Percentiles rank a stretch among this genome's conserved stretches.
Evolutionary conservation across 1,284 basidiomycete genomes (phyloP).

Genomic region (Cutaneotrichosporon sp.): DNA sequence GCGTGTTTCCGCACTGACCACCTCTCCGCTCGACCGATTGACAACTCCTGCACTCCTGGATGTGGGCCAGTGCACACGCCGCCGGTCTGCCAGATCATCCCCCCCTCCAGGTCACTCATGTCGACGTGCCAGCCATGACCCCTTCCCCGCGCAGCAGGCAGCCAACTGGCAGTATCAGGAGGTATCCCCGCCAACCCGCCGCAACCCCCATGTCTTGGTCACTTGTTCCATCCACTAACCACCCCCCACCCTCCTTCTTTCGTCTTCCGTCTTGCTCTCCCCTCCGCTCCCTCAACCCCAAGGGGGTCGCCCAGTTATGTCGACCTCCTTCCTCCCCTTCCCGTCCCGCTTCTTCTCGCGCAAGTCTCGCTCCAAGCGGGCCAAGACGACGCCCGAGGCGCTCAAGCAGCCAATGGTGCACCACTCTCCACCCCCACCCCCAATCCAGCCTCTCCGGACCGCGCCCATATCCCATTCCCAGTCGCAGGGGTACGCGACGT

Average conservation of each 20-base stretch:
- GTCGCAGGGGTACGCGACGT: neutral
- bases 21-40: neutral
- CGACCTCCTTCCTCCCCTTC: constrained; percentile 10
- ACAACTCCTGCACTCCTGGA: neutral
- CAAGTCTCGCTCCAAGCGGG: neutral
- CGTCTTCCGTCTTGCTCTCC: neutral
- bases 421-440: neutral
- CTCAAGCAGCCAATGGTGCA: neutral
- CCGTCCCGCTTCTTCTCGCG: constrained; percentile 5
- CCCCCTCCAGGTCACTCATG: no score
- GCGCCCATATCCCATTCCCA: neutral
- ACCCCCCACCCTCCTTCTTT: neutral
- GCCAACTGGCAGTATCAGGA: neutral
- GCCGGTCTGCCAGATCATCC: neutral
- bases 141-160: no score
- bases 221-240: neutral
- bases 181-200: no score
- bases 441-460: neutral
- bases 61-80: neutral
- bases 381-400: neutral
- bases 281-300: neutral
- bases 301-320: constrained; percentile 1
- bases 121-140: neutral
- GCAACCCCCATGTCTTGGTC: neutral
- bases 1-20: neutral